Evolutionary conservation across 2,329 filamentous ascomycete species (phyloP).

Genomic region (Coniochaeta hoffmannii): DNA sequence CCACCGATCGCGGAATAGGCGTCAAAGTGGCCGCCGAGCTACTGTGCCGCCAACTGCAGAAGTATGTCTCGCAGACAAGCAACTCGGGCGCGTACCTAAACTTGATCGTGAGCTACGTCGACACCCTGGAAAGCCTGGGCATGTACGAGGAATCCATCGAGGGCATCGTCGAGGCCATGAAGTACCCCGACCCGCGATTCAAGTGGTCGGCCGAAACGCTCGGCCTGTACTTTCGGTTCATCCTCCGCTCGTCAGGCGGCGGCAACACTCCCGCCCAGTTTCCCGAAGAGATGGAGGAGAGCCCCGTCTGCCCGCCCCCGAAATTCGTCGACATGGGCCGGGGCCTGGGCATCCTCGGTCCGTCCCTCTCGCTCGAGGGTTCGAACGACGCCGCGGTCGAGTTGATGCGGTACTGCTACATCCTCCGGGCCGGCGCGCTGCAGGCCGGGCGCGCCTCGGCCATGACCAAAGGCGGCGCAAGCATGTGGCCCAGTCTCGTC

Average conservation of each 20-base stretch:
- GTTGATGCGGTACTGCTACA: background rate
- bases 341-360: background rate
- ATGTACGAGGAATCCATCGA: background rate
- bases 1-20: background rate
- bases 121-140: background rate
- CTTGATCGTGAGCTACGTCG: background rate
- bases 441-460: background rate
- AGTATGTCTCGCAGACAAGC: background rate
- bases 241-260: background rate
- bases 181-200: background rate
- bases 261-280: background rate
- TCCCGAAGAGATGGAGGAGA: background rate
- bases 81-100: background rate
- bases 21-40: background rate
- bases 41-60: background rate
- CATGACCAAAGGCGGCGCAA: background rate
- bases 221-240: background rate
- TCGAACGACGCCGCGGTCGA: background rate
- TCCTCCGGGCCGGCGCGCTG: background rate
- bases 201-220: background rate
- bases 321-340: background rate
- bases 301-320: background rate
- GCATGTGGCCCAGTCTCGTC: conserved; percentile 1
- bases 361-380: background rate
- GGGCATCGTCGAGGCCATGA: background rate